Conservation (phyloP, 306 rosid species). For the Vigna unguiculata region DNA sequence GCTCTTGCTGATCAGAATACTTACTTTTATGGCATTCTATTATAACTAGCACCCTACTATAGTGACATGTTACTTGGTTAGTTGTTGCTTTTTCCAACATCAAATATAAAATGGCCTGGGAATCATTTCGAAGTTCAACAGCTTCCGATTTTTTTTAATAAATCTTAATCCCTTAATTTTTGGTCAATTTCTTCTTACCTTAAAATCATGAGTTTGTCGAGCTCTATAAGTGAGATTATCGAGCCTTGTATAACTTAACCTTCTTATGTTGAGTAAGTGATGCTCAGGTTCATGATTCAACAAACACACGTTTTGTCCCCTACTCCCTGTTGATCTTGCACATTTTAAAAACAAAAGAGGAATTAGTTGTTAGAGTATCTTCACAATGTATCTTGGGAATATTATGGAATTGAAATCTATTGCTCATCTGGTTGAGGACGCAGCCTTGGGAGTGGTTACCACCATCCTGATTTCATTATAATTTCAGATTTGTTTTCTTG, state of each 20-base stretch:
- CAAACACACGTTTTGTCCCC: neutral
- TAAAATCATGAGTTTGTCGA: neutral
- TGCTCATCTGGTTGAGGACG: neutral
- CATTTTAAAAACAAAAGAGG: neutral
- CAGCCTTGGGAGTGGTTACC: neutral
- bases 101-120: neutral
- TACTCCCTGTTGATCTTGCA: neutral
- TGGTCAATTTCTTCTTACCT: neutral
- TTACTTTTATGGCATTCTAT: too few relatives aligned
- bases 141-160: neutral
- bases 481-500: neutral
- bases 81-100: constrained; percentile 11
- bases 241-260: neutral
- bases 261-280: neutral
- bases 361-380: constrained; percentile 8
- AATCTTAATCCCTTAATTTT: neutral
- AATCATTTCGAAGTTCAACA: neutral
- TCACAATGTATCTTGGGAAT: neutral
- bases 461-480: neutral
- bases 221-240: neutral
- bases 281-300: neutral
- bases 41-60: too few relatives aligned
- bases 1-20: neutral
- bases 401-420: neutral
- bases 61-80: neutral